Conservation (phyloP, 78 protist genomes). For the Tieghemostelium lacteum region DNA sequence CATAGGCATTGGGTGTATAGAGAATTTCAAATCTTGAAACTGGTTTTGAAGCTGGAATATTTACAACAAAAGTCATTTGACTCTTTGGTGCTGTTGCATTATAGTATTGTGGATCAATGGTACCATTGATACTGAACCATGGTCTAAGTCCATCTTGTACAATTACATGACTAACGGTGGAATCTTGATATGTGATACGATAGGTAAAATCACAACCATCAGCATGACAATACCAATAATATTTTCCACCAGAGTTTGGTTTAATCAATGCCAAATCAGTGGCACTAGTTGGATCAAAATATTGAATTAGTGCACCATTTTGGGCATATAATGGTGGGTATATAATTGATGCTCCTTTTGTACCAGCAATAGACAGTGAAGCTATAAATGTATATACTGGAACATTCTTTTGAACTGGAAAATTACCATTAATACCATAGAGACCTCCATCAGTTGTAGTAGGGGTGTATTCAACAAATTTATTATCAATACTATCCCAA, state of each 20-base stretch:
- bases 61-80: not conserved
- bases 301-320: constrained; percentile 1
- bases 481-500: constrained; percentile 19
- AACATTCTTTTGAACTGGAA: constrained; percentile 26
- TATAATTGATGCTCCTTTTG: not conserved
- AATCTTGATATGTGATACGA: constrained; percentile 5
- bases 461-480: not conserved
- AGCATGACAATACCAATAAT: constrained; percentile 13
- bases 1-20: not conserved
- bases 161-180: not conserved
- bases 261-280: not conserved
- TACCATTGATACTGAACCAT: constrained; percentile 7
- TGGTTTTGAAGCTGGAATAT: constrained; percentile 1
- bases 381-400: constrained; percentile 31
- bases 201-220: constrained; percentile 57
- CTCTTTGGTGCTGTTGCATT: not conserved
- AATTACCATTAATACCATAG: constrained; percentile 10
- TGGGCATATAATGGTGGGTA: not conserved
- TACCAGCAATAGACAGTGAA: not conserved
- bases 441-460: constrained; percentile 9
- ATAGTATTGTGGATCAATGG: not conserved
- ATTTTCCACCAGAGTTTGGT: not conserved
- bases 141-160: constrained; percentile 9
- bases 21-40: not conserved
- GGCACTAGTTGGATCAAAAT: not conserved